These are phyloP conservation scores for Elaeis oleifera DNA, from an alignment of 202 grass and related monocot species.

Conservation along the genomic window DNA sequence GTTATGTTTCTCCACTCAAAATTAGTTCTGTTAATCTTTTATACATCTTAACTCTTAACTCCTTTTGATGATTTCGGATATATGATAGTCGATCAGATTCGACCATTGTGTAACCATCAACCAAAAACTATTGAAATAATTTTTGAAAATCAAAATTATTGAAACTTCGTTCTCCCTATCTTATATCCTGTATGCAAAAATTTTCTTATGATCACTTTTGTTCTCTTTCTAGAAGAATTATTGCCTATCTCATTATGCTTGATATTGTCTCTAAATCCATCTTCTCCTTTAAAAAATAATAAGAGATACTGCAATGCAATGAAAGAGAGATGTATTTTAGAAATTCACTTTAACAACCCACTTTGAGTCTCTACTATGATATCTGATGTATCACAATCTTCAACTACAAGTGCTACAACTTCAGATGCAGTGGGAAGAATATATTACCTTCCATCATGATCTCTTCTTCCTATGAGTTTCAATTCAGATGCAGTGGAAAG, in stretches of 20 bases:
- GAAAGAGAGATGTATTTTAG: background rate
- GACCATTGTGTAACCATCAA: no score
- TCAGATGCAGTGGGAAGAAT: background rate
- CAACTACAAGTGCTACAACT: background rate
- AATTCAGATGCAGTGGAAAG: background rate
- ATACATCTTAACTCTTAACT: background rate
- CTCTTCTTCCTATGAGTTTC: no score
- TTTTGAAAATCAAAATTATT: no score
- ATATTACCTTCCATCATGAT: background rate
- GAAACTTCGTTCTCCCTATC: no score
- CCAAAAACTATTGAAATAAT: no score
- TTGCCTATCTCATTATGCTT: no score
- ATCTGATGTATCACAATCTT: background rate
- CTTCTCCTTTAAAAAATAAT: no score
- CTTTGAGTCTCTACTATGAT: background rate
- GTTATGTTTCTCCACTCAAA: background rate
- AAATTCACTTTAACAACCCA: background rate
- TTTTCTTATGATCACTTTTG: no score
- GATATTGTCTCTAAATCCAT: no score
- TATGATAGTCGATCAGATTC: background rate
- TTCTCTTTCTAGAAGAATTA: no score
- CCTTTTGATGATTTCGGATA: background rate
- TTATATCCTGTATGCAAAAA: no score
- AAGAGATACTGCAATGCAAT: no score
- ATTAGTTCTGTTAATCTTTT: background rate